Evolutionary conservation across 2,329 filamentous ascomycete genomes (phyloP).

Genomic region (Trichoderma gracile): DNA sequence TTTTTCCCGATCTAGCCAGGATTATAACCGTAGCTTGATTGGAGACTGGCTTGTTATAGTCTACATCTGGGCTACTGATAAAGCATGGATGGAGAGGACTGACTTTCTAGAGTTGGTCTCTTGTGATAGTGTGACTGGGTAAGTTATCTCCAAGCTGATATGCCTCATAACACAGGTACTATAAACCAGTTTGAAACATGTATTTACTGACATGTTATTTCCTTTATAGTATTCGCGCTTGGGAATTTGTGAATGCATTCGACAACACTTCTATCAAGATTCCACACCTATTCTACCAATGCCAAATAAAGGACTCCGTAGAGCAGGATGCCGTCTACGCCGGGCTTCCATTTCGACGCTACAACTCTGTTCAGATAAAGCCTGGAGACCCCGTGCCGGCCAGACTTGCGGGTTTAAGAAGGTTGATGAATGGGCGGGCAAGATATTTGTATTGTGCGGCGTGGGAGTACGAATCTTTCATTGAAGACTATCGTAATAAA

Average conservation of each 20-base stretch:
- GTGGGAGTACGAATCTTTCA: conserved; percentile 11
- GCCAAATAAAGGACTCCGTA: neutral
- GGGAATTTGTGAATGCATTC: conserved; percentile 4
- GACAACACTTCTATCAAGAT: neutral
- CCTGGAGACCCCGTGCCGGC: conserved; percentile 14
- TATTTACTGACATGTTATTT: conserved; percentile 1
- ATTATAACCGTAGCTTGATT: neutral
- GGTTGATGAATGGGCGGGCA: conserved; percentile 7
- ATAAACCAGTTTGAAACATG: conserved; percentile 1
- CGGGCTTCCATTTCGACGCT: conserved; percentile 3
- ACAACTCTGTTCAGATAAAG: conserved; percentile 11
- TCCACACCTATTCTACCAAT: conserved; percentile 13
- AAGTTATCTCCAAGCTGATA: conserved; percentile 1
- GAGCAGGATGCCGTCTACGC: conserved; percentile 9
- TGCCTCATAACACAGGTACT: neutral
- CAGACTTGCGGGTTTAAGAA: conserved; percentile 6
- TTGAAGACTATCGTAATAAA: neutral
- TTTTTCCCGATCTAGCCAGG: neutral
- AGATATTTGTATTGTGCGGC: conserved; percentile 17
- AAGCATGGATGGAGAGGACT: conserved; percentile 4
- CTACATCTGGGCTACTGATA: conserved; percentile 15
- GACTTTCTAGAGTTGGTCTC: conserved; percentile 5
- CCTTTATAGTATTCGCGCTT: conserved; percentile 15
- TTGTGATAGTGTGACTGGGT: conserved; percentile 8
- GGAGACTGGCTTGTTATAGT: conserved; percentile 17